Conservation (phyloP, 129 eudicot genomes). For the Pittosporum tobira region DNA sequence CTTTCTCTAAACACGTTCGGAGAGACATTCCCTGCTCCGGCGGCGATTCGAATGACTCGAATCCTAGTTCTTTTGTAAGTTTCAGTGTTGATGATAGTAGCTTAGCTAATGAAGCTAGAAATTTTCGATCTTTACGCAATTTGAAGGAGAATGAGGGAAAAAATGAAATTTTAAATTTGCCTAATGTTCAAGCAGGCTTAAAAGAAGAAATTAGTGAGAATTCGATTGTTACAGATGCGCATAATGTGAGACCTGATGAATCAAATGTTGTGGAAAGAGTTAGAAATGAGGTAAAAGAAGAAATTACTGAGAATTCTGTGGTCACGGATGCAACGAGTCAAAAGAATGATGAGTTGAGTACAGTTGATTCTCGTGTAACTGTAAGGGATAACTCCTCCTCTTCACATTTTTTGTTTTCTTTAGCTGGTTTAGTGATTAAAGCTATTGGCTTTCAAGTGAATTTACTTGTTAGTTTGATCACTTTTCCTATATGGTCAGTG, state of each 20-base stretch:
- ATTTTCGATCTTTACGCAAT: conserved; percentile 13
- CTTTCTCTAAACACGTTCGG: conserved; percentile 2
- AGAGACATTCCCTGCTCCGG: neutral
- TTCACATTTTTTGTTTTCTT: conserved; percentile 16
- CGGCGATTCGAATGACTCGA: neutral
- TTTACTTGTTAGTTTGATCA: conserved; percentile 30
- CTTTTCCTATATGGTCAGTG: conserved; percentile 36
- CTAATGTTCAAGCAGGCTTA: neutral
- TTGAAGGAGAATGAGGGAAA: conserved; percentile 12
- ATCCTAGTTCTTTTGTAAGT: conserved; percentile 14
- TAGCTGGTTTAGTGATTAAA: conserved; percentile 45
- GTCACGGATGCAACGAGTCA: conserved; percentile 16
- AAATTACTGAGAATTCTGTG: conserved; percentile 18
- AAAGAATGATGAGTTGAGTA: conserved; percentile 8
- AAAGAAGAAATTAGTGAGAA: conserved; percentile 16
- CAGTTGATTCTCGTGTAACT: conserved; percentile 13
- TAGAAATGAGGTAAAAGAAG: neutral
- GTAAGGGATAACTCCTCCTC: conserved; percentile 1
- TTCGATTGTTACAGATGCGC: neutral
- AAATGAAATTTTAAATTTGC: conserved; percentile 3
- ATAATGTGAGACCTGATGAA: neutral
- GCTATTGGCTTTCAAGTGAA: conserved; percentile 41
- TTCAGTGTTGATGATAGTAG: neutral
- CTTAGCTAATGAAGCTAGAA: conserved; percentile 13
- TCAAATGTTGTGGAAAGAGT: conserved; percentile 14